A percentile compares a stretch with the other conserved stretches of the same genome.
Evolutionary conservation across 2,329 filamentous ascomycete species (phyloP).

Genomic region (Pseudogymnoascus sp.): DNA sequence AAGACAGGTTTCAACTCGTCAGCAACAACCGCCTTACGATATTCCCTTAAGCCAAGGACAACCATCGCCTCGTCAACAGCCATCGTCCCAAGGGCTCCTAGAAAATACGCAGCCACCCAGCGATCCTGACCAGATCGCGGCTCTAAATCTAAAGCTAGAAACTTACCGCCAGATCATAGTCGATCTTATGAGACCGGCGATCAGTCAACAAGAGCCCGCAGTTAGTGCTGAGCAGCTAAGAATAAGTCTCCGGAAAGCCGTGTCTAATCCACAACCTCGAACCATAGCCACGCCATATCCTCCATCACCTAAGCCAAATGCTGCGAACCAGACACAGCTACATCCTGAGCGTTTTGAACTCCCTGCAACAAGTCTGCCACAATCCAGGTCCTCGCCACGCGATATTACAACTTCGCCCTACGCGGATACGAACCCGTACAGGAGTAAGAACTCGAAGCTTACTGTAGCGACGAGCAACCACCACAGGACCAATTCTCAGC

Average conservation of each 20-base stretch:
- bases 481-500: neutral
- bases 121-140: neutral
- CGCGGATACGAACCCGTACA: neutral
- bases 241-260: neutral
- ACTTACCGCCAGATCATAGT: constrained; percentile 6
- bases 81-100: neutral
- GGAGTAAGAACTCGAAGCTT: neutral
- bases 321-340: neutral
- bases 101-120: neutral
- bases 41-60: neutral
- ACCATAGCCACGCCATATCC: neutral
- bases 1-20: neutral
- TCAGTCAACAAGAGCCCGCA: neutral
- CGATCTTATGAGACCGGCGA: neutral
- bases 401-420: neutral
- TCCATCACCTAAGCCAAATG: neutral
- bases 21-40: neutral
- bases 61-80: neutral
- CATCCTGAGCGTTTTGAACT: neutral
- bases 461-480: neutral
- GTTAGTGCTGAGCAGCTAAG: neutral
- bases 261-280: neutral
- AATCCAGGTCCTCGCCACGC: neutral
- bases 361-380: neutral
- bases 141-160: neutral